Percentiles rank a stretch among this genome's conserved stretches.
Conservation (phyloP, 192 early-diverging fungal species). For the Backusella parvicylindrica region DNA sequence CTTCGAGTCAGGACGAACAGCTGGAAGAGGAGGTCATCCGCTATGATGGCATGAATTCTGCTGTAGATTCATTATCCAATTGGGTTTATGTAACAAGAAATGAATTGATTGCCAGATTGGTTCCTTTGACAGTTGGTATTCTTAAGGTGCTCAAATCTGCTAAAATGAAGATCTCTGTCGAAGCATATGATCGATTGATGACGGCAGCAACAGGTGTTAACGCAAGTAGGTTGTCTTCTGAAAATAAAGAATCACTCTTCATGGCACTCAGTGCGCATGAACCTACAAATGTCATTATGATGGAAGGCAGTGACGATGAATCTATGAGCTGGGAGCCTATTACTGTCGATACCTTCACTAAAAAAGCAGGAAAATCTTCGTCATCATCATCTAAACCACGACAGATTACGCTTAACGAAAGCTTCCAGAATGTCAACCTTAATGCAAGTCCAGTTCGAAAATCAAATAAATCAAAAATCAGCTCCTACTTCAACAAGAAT, state of each 20-base stretch:
- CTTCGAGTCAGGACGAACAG: not conserved
- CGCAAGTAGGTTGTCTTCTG: slow-evolving; percentile 4
- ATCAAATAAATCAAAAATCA: not conserved
- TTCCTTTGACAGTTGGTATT: slow-evolving; percentile 17
- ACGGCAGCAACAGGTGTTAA: slow-evolving; percentile 25
- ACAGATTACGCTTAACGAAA: not conserved
- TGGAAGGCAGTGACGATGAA: slow-evolving; percentile 31
- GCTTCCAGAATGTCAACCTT: not conserved
- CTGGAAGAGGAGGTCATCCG: not conserved
- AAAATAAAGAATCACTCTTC: slow-evolving; percentile 26
- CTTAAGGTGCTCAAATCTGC: slow-evolving; percentile 12
- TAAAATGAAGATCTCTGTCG: slow-evolving; percentile 17
- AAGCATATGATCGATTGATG: slow-evolving; percentile 30
- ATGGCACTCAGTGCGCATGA: slow-evolving; percentile 29
- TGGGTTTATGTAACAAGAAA: slow-evolving; percentile 33
- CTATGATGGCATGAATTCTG: slow-evolving; percentile 1
- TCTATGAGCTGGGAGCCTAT: slow-evolving; percentile 8
- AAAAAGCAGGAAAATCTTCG: not conserved
- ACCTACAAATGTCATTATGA: slow-evolving; percentile 20
- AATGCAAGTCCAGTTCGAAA: too few relatives aligned
- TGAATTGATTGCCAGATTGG: slow-evolving; percentile 13
- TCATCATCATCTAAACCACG: not conserved
- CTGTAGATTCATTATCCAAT: slow-evolving; percentile 21
- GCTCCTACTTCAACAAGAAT: not conserved
- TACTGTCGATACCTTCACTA: not conserved